Evolutionary conservation across 2,329 filamentous ascomycete species (phyloP).

Genomic region (Exophiala aquamarina): DNA sequence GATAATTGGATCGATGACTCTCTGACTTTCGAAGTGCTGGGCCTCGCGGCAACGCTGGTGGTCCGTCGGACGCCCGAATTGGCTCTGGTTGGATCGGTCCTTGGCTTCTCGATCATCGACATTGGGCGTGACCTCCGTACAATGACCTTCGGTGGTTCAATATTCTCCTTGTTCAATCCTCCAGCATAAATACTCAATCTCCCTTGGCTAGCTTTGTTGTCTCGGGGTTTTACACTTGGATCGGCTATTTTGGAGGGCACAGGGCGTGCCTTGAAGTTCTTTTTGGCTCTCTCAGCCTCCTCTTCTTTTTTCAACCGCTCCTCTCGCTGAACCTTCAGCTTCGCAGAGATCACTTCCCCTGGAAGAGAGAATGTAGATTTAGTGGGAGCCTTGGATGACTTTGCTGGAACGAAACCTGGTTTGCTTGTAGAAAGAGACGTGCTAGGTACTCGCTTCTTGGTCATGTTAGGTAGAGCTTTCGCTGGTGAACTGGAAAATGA

Average conservation of each 20-base stretch:
- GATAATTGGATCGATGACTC: constrained; percentile 20
- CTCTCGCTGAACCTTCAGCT: constrained; percentile 52
- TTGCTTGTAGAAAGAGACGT: constrained; percentile 41
- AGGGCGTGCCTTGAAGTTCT: constrained; percentile 50
- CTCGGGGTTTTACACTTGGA: constrained; percentile 37
- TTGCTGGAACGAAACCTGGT: constrained; percentile 50
- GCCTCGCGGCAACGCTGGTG: constrained; percentile 8
- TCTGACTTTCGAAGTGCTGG: constrained; percentile 13
- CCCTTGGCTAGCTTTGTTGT: constrained; percentile 47
- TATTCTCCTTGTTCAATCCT: constrained; percentile 18
- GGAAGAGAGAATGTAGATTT: constrained; percentile 52
- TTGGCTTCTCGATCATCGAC: constrained; percentile 9
- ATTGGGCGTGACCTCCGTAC: constrained; percentile 13
- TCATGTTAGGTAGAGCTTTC: constrained; percentile 32
- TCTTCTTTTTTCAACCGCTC: constrained; percentile 48
- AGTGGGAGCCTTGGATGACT: constrained; percentile 52
- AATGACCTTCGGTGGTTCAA: constrained; percentile 12
- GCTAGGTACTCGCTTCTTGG: constrained; percentile 42
- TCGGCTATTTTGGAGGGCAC: constrained; percentile 34
- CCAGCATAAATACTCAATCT: constrained; percentile 37
- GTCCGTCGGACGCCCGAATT: constrained; percentile 23
- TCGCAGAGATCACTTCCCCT: constrained; percentile 54
- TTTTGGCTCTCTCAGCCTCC: constrained; percentile 33
- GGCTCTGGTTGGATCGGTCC: constrained; percentile 10
- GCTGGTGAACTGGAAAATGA: constrained; percentile 27